Evolutionary conservation across 177 flowering plant species (phyloP).

Genomic region (Vitis hybrid): DNA sequence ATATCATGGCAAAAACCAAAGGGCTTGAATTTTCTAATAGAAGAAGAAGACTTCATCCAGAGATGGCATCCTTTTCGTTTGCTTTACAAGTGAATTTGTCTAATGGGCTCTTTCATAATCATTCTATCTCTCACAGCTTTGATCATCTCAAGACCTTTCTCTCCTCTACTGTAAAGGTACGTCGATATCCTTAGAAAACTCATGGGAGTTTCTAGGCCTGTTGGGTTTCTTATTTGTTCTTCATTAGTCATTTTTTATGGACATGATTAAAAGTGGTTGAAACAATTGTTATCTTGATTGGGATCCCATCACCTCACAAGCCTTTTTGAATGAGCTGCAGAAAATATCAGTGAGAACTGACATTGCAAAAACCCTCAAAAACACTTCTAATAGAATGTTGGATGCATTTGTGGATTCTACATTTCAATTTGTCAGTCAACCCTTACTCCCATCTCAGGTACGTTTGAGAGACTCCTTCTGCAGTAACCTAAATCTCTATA

Average conservation of each 20-base stretch:
- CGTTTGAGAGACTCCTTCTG: no score
- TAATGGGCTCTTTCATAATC: constrained; percentile 7
- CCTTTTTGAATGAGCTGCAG: constrained; percentile 31
- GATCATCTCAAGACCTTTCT: constrained; percentile 17
- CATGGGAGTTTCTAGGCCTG: no score
- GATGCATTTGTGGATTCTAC: constrained; percentile 30
- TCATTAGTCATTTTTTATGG: background rate
- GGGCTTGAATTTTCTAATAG: no score
- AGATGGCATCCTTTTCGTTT: constrained; percentile 5
- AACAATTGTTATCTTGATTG: background rate
- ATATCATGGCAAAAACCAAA: no score
- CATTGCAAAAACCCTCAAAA: constrained; percentile 23
- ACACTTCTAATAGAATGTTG: constrained; percentile 12
- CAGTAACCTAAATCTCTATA: background rate
- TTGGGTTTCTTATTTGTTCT: background rate
- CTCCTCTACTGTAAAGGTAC: constrained; percentile 21
- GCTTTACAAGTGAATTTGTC: constrained; percentile 7
- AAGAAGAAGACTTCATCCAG: no score
- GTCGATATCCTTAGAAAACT: no score
- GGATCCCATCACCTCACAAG: constrained; percentile 15
- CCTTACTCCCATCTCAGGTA: constrained; percentile 36
- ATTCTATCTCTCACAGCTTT: constrained; percentile 12
- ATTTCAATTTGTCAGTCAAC: constrained; percentile 27
- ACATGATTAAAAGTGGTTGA: background rate
- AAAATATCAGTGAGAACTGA: constrained; percentile 23